These are phyloP conservation scores for Oryza brachyantha DNA, from an alignment of 176 grass and related monocot genomes.

Conservation along the genomic window DNA sequence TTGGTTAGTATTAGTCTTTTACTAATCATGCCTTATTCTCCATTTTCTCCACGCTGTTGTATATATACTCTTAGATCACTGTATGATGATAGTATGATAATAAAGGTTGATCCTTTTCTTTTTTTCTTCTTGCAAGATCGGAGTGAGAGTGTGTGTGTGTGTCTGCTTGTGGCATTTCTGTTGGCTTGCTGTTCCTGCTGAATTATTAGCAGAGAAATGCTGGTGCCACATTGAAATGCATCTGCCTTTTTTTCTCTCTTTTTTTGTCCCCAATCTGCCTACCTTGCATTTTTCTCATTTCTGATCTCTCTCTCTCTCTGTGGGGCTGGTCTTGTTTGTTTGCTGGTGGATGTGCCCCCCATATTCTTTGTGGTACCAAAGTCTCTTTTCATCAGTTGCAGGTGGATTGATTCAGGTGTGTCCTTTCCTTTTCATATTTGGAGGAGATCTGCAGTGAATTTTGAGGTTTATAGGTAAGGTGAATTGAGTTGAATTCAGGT, in stretches of 20 bases:
- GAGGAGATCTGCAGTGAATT: neutral
- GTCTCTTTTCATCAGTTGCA: neutral
- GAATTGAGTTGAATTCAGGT: neutral
- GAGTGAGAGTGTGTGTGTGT: neutral
- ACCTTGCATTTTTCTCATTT: neutral
- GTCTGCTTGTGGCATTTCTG: slow-evolving; percentile 31
- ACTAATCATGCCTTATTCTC: neutral
- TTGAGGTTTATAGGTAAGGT: neutral
- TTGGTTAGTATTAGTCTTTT: neutral
- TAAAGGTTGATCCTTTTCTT: neutral
- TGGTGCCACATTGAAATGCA: slow-evolving; percentile 18
- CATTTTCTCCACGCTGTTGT: neutral
- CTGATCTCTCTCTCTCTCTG: neutral
- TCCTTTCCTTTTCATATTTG: neutral
- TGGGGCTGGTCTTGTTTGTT: neutral
- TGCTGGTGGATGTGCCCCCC: neutral
- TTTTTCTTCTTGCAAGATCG: neutral
- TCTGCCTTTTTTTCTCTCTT: no score
- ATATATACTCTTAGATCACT: slow-evolving; percentile 1
- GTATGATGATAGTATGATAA: neutral
- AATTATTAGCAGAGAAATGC: slow-evolving; percentile 22
- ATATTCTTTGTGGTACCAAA: neutral
- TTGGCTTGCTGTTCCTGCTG: slow-evolving; percentile 21
- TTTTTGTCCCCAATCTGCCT: neutral
- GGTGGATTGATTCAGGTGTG: slow-evolving; percentile 15